Evolutionary conservation across 2,329 filamentous ascomycete species (phyloP).

Genomic region (Pochonia chlamydosporia): DNA sequence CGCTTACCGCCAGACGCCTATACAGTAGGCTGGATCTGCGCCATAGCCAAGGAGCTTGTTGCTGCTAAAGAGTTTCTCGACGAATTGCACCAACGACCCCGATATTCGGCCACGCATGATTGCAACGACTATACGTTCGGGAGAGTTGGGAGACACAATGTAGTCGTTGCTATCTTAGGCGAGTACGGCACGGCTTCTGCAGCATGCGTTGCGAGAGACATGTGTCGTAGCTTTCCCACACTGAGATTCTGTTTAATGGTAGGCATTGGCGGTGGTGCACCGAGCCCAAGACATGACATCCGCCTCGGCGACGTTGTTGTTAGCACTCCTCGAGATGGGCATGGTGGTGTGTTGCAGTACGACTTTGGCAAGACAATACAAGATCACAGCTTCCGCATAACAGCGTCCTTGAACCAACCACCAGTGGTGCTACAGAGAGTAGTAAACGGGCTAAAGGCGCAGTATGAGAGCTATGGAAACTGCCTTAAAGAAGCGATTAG

Average conservation of each 20-base stretch:
- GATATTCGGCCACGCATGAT: conserved; percentile 19
- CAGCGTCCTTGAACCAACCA: conserved; percentile 12
- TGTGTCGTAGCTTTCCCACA: conserved; percentile 23
- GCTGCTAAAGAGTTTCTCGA: conserved; percentile 34
- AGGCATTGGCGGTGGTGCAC: conserved; percentile 24
- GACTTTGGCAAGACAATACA: conserved; percentile 13
- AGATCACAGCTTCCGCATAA: conserved; percentile 9
- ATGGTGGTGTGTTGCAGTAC: conserved; percentile 19
- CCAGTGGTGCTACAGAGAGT: background rate
- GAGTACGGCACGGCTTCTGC: conserved; percentile 13
- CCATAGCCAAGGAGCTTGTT: conserved; percentile 27
- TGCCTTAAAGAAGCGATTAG: background rate
- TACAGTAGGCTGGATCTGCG: conserved; percentile 39
- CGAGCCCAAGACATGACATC: conserved; percentile 27
- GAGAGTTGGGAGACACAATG: conserved; percentile 12
- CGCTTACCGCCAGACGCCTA: conserved; percentile 17
- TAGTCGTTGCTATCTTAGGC: conserved; percentile 15
- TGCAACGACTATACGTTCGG: conserved; percentile 14
- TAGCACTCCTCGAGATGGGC: background rate
- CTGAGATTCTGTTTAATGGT: conserved; percentile 19
- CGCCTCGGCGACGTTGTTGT: conserved; percentile 23
- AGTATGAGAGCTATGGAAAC: background rate
- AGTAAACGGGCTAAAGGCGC: background rate
- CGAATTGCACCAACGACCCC: conserved; percentile 16
- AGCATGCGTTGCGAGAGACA: conserved; percentile 20